Base-by-base conservation (phyloP, 345 rosid genomes). In the Xanthoceras sorbifolium region DNA sequence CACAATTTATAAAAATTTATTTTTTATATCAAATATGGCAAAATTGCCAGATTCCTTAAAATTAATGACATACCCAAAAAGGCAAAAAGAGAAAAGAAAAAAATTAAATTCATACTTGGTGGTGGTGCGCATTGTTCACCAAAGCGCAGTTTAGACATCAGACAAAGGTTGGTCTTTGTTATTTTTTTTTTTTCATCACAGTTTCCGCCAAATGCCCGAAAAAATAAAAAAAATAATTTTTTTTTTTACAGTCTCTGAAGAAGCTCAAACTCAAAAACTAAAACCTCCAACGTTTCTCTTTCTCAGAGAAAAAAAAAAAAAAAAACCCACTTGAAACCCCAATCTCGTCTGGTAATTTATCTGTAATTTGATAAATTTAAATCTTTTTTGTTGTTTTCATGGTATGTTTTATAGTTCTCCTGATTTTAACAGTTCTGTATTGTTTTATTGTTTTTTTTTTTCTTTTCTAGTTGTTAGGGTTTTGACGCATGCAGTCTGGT, bases 181-280 rank as follows among this genome's bases (percentile, higher is more conserved):
- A n/a, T n/a, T n/a, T n/a, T n/a, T n/a, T n/a, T n/a, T n/a, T 57
- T n/a, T 20, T 14, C n/a, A 18, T 55, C 71, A 4, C 67, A 32
- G 28, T 76, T 76, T 76, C 72, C 78, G 79, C 73, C 79, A 76
- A 76, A 57, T 67, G 22, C 42, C 23, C 72, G 60, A 69, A 59
- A 28, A 32, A 32, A 32, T 32, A 32, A 32, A 32, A 32, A 32
- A n/a, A n/a, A n/a, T n/a, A n/a, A n/a, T n/a, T 32, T 32, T 8
- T 42, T 42, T 42, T 63, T 26, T 31, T 48, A 57, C 67, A 42
- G 76, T 69, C 44, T 62, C 23, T 59, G 8, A 17, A 34, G 0
- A 20, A 52, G 1, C 34, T 31, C 54, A 17, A 48, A 48, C 8
- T 66, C 31, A 38, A 20, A n/a, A 54, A 32, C 72, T 28, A 8